Conservation (phyloP, 257 asterid genomes). For the Euphrasia confusa region DNA sequence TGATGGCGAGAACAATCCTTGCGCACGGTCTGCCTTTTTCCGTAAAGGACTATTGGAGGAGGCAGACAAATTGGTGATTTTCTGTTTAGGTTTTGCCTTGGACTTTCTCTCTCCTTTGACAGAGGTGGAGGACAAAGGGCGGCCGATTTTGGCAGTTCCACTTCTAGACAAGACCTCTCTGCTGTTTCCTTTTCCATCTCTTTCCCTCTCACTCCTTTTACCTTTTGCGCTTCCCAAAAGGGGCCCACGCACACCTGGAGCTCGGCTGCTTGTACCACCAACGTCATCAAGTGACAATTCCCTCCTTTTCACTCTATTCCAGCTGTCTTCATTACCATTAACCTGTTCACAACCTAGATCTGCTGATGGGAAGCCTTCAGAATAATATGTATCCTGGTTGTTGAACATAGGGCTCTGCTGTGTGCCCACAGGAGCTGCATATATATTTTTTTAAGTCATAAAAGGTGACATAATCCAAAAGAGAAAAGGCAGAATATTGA, state of each 20-base stretch:
- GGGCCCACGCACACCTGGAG: conserved; percentile 43
- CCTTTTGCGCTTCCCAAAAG: conserved; percentile 79
- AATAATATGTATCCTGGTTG: conserved; percentile 46
- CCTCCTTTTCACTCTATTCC: conserved; percentile 62
- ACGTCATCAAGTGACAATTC: conserved; percentile 72
- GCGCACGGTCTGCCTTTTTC: conserved; percentile 53
- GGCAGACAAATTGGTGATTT: conserved; percentile 64
- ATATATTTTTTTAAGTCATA: conserved; percentile 1
- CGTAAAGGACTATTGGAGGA: conserved; percentile 63
- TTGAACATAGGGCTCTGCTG: conserved; percentile 64
- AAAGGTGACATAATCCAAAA: background rate
- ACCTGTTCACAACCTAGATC: conserved; percentile 47
- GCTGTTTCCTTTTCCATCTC: conserved; percentile 76
- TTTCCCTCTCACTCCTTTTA: conserved; percentile 78
- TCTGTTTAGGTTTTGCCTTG: conserved; percentile 76
- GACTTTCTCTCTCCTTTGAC: conserved; percentile 81
- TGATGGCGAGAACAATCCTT: conserved; percentile 44
- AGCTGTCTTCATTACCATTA: conserved; percentile 44
- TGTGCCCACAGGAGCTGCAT: conserved; percentile 57
- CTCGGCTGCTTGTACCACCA: conserved; percentile 46
- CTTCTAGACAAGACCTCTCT: conserved; percentile 58
- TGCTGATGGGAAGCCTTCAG: conserved; percentile 41
- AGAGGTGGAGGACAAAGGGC: conserved; percentile 44
- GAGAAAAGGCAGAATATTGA: conserved; percentile 10
- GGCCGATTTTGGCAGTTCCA: conserved; percentile 60